Base-by-base conservation (phyloP, 2,329 filamentous ascomycete genomes). In the Trichoderma afroharzianum region DNA sequence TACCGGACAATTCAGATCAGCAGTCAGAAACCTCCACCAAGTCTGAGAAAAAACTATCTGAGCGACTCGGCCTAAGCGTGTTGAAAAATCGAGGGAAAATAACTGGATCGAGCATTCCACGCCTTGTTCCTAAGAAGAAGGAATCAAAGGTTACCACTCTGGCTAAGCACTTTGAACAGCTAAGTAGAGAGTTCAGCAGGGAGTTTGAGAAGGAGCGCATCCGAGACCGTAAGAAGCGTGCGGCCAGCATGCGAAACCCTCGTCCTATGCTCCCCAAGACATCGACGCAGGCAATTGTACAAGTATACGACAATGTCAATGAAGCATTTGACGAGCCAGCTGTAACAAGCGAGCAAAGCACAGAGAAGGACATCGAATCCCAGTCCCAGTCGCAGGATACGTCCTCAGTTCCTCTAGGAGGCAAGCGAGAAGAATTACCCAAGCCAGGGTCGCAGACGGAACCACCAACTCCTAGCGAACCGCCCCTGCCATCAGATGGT, bases 151-250 rank as follows among this genome's bases (percentile, higher is more conserved):
- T 99, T 3, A 97, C 94, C 9, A 94, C 91, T n/a, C 86, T 99
- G 63, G 94, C 96, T 21, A 93, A 93, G 76, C 96, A 98, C 80
- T 98, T 99, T 78, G 97, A 99, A 81, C 95, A 98, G 80, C 86
- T 99, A 71, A 98, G 94, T 76, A 91, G 95, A 28, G 97, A 99
- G 78, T 99, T 99, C 70, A 98, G 94, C 76, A 91, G 95, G 28
- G 97, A 99, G 78, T 99, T 99, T 75, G 94, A 98, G 78, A 97
- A 95, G 77, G 95, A 99, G 81, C 89, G 96, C 58, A 88, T 97
- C 75, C 91, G 93, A 63, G 95, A 98, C 80, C 90, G 93, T 74
- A 92, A 91, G 76, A 92, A 94, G 79, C 86, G 93, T 72, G 93
- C 93, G 30, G 92, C 93, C 59, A 94, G 91, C 77, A 90, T 92